These are phyloP conservation scores for Cucurbita maxima DNA, from an alignment of 306 rosid genomes.

Conservation along the genomic window DNA sequence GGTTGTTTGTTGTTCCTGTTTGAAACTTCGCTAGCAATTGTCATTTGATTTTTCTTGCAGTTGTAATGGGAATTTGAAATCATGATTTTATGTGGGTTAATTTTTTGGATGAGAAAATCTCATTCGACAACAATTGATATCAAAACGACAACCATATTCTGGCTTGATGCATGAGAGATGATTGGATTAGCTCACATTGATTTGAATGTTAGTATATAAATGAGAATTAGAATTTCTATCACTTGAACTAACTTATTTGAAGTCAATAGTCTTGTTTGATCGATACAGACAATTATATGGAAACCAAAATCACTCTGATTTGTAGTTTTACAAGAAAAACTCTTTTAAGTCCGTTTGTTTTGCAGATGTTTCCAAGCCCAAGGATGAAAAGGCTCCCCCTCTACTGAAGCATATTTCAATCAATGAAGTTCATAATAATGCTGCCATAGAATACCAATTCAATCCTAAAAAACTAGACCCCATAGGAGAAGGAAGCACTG, in stretches of 20 bases:
- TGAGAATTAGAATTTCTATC: not conserved
- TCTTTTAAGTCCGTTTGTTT: not conserved
- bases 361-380: not conserved
- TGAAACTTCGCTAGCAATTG: not conserved
- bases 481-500: not conserved
- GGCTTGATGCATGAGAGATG: not conserved
- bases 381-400: not conserved
- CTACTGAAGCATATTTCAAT: not conserved
- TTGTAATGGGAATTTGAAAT: not conserved
- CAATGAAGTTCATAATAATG: not conserved
- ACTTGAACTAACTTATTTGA: not conserved
- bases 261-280: not conserved
- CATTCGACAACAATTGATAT: not conserved
- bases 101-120: not conserved
- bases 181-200: not conserved
- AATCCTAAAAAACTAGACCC: not conserved
- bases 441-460: not conserved
- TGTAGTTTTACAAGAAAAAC: not conserved
- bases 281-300: not conserved
- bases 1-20: not conserved
- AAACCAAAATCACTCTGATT: not conserved
- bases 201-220: not conserved
- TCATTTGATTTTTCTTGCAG: not conserved
- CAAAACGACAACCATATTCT: not conserved
- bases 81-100: not conserved